Evolutionary conservation across 805 yeast species (phyloP).

Genomic region (Scheffersomyces coipomensis): DNA sequence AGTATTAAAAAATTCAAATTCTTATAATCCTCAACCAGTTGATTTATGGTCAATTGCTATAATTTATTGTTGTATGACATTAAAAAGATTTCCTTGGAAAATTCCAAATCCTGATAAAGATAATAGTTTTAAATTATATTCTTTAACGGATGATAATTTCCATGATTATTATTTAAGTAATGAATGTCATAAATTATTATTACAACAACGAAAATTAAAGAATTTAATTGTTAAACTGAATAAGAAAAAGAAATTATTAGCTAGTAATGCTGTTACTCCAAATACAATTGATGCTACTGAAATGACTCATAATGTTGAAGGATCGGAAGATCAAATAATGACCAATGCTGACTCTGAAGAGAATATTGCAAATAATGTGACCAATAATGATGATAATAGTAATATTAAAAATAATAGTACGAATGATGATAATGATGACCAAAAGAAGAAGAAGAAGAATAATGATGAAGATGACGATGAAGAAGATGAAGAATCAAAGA

Average conservation of each 20-base stretch:
- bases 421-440: conserved; percentile 2
- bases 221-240: conserved; percentile 41
- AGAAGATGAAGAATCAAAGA: conserved; percentile 11
- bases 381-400: not conserved
- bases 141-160: conserved; percentile 74
- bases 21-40: conserved; percentile 87
- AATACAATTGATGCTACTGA: not conserved
- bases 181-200: conserved; percentile 62
- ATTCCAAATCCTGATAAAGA: conserved; percentile 76
- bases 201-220: conserved; percentile 59
- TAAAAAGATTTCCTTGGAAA: conserved; percentile 93
- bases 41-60: conserved; percentile 94
- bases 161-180: conserved; percentile 77
- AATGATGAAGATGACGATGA: conserved; percentile 10
- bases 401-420: not conserved
- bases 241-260: conserved; percentile 32
- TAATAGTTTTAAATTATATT: conserved; percentile 78
- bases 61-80: conserved; percentile 87
- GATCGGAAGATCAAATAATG: conserved; percentile 1
- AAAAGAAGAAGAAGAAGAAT: conserved; percentile 8
- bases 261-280: not conserved
- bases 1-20: conserved; percentile 59
- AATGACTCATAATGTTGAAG: conserved; percentile 2
- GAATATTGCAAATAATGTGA: not conserved
- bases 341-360: not conserved